phyloP scores from a whole-genome alignment of 345 rosid genomes.

The sweet orange (Citrus sinensis) region DNA sequence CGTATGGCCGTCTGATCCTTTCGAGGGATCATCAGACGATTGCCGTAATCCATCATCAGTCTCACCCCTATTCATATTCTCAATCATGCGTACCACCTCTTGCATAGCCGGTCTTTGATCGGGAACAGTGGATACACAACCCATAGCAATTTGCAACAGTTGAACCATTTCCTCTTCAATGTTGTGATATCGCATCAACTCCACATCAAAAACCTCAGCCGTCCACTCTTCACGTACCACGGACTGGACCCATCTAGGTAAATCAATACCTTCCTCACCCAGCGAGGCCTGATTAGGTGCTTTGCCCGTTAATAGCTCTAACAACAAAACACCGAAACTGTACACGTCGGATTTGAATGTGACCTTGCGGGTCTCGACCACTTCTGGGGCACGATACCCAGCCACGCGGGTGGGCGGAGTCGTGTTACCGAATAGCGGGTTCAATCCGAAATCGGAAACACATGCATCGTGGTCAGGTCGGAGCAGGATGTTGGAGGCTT shows the following conservation, averaged over 20 bases:
- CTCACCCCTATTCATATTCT: slow-evolving; percentile 76
- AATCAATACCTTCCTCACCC: slow-evolving; percentile 94
- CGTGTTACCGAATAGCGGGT: slow-evolving; percentile 59
- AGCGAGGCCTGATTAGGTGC: slow-evolving; percentile 93
- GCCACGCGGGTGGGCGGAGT: slow-evolving; percentile 70
- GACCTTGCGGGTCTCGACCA: slow-evolving; percentile 67
- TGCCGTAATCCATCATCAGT: slow-evolving; percentile 80
- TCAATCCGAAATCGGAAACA: slow-evolving; percentile 83
- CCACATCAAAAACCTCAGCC: slow-evolving; percentile 93
- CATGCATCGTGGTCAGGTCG: slow-evolving; percentile 64
- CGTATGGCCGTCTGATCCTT: slow-evolving; percentile 86
- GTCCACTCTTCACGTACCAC: slow-evolving; percentile 99
- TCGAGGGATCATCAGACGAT: slow-evolving; percentile 95
- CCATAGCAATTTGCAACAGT: slow-evolving; percentile 90
- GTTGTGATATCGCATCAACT: slow-evolving; percentile 86
- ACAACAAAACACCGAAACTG: slow-evolving; percentile 86
- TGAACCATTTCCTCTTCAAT: slow-evolving; percentile 99
- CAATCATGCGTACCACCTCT: slow-evolving; percentile 88
- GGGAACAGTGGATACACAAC: slow-evolving; percentile 81
- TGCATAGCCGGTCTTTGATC: slow-evolving; percentile 88
- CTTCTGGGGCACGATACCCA: slow-evolving; percentile 95
- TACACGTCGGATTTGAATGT: slow-evolving; percentile 87
- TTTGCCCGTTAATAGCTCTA: slow-evolving; percentile 86
- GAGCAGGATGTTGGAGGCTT: slow-evolving; percentile 84
- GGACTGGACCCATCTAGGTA: slow-evolving; percentile 96